A percentile compares a stretch with the other conserved stretches of the same genome.
phyloP scores from a whole-genome alignment of 176 grass and related monocot genomes.

The Musa schizocarpa region DNA sequence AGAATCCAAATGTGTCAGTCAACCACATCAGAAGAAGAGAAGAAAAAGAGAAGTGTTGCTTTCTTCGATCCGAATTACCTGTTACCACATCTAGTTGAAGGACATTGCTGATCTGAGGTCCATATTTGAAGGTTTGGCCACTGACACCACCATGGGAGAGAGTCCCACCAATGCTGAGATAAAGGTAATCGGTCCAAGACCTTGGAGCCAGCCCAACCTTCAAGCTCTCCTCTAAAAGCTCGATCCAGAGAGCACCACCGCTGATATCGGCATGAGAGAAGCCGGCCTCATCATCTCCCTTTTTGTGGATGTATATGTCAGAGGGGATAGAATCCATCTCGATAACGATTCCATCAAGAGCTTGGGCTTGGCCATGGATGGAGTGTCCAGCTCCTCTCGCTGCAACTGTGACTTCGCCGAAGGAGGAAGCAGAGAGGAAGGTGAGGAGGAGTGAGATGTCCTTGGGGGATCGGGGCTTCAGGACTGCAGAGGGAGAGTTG shows the following conservation, averaged over 20 bases:
- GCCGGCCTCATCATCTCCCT: neutral
- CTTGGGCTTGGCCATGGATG: constrained; percentile 71
- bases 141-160: constrained; percentile 86
- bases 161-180: constrained; percentile 83
- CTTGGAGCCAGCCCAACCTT: constrained; percentile 50
- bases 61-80: constrained; percentile 27
- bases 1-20: neutral
- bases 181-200: constrained; percentile 86
- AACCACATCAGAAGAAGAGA: neutral
- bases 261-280: constrained; percentile 56
- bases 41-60: constrained; percentile 1
- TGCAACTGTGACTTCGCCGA: constrained; percentile 33
- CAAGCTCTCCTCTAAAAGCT: constrained; percentile 74
- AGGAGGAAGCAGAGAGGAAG: constrained; percentile 26
- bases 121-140: constrained; percentile 89
- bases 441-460: constrained; percentile 53
- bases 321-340: constrained; percentile 53
- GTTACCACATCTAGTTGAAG: constrained; percentile 76
- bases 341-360: constrained; percentile 66
- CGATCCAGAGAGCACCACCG: constrained; percentile 68
- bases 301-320: constrained; percentile 17
- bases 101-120: constrained; percentile 86
- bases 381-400: constrained; percentile 68
- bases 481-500: constrained; percentile 37
- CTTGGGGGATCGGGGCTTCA: constrained; percentile 38